phyloP scores from a whole-genome alignment of 352 stramenopile species.

The Pythium coloratum region DNA sequence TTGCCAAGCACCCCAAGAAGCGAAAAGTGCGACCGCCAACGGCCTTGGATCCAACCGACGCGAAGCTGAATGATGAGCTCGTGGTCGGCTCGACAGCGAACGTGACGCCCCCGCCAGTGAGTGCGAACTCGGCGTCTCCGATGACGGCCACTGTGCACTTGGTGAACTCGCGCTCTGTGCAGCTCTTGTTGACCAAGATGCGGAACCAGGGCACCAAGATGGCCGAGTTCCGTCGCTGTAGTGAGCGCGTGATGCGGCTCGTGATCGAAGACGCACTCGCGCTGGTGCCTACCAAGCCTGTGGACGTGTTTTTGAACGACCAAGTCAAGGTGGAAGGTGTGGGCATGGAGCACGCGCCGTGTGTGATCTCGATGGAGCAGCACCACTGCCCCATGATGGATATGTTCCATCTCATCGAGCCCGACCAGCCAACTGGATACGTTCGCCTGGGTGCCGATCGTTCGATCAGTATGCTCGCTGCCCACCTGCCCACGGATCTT shows the following conservation, averaged over 20 bases:
- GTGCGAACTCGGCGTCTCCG: not conserved
- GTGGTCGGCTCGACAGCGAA: not conserved
- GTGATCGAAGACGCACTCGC: constrained; percentile 43
- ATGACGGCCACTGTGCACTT: constrained; percentile 8
- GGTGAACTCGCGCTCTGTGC: constrained; percentile 14
- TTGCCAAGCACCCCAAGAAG: constrained; percentile 65
- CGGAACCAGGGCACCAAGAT: not conserved
- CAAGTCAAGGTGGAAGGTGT: constrained; percentile 13
- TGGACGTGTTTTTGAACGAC: constrained; percentile 16
- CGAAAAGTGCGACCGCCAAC: constrained; percentile 11
- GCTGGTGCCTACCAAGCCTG: constrained; percentile 15
- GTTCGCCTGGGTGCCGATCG: constrained; percentile 3
- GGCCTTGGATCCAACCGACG: not conserved
- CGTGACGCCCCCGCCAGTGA: not conserved
- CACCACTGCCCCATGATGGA: constrained; percentile 25
- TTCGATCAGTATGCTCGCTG: constrained; percentile 9
- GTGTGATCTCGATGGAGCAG: constrained; percentile 28
- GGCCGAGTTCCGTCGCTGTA: constrained; percentile 36
- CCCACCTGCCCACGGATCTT: constrained; percentile 29
- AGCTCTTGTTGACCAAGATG: constrained; percentile 22
- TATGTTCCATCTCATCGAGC: constrained; percentile 28
- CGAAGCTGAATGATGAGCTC: not conserved
- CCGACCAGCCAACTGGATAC: constrained; percentile 21
- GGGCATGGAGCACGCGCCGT: constrained; percentile 15
- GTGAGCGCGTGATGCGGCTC: constrained; percentile 49